phyloP scores from a whole-genome alignment of 371 early-diverging fungal genomes.

The Sporodiniella umbellata region DNA sequence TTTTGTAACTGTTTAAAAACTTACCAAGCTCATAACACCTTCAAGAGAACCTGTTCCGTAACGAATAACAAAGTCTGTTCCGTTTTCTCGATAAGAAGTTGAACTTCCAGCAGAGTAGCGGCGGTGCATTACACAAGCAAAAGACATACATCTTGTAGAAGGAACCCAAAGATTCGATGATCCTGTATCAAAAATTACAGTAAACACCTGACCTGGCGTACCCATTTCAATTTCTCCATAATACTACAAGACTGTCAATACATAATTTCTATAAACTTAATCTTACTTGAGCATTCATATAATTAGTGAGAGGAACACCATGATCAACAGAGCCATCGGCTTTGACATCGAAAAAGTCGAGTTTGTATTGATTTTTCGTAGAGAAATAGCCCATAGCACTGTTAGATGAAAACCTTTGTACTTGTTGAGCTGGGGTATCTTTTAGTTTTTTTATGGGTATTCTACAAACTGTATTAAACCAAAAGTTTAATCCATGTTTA shows the following conservation, averaged over 20 bases:
- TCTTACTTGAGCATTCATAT: slow-evolving; percentile 91
- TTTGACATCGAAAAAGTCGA: slow-evolving; percentile 26
- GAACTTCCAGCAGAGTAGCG: slow-evolving; percentile 79
- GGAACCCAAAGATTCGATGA: slow-evolving; percentile 97
- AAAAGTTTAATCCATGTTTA: neutral
- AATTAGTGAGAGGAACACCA: slow-evolving; percentile 89
- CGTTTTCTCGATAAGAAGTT: slow-evolving; percentile 72
- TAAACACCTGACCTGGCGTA: slow-evolving; percentile 88
- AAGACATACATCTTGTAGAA: slow-evolving; percentile 87
- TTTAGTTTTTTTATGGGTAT: slow-evolving; percentile 71
- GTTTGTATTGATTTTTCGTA: slow-evolving; percentile 34
- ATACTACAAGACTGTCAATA: slow-evolving; percentile 48
- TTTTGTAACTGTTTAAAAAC: neutral
- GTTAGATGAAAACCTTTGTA: slow-evolving; percentile 59
- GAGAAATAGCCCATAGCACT: slow-evolving; percentile 76
- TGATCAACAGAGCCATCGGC: slow-evolving; percentile 61
- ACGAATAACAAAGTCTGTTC: slow-evolving; percentile 86
- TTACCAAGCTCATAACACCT: slow-evolving; percentile 78
- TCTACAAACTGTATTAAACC: slow-evolving; percentile 26
- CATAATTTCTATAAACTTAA: neutral
- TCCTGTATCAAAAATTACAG: slow-evolving; percentile 95
- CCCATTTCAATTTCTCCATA: slow-evolving; percentile 85
- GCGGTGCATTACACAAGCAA: slow-evolving; percentile 89
- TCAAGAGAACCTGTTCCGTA: slow-evolving; percentile 92
- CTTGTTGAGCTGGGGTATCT: slow-evolving; percentile 58